Evolutionary conservation across 2,329 filamentous ascomycete genomes (phyloP).

Genomic region (Fusarium pseudonygamai): DNA sequence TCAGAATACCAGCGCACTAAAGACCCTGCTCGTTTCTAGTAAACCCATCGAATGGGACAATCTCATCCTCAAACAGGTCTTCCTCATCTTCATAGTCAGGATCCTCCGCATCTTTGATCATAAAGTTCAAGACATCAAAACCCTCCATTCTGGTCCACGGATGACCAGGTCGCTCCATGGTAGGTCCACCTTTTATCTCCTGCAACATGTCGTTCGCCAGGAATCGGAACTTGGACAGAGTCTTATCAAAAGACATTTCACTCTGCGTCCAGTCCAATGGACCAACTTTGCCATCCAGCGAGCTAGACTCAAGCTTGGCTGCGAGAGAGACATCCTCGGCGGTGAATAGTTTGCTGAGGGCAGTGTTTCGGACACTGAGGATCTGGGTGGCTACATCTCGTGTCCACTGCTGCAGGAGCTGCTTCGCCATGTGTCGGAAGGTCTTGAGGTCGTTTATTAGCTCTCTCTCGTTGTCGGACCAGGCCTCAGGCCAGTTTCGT

Average conservation of each 20-base stretch:
- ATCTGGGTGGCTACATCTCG: not conserved
- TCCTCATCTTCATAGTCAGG: fast-evolving
- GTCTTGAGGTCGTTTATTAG: not conserved
- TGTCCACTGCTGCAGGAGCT: not conserved
- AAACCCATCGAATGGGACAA: not conserved
- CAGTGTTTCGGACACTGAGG: not conserved
- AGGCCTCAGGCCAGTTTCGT: not conserved
- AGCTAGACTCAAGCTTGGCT: not conserved
- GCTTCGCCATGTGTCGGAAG: not conserved
- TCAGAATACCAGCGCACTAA: too few species aligned
- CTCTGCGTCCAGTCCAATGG: not conserved
- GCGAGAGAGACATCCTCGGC: not conserved
- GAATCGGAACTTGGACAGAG: not conserved
- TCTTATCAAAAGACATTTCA: not conserved
- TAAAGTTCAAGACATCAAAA: not conserved
- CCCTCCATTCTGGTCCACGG: not conserved
- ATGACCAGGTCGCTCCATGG: not conserved
- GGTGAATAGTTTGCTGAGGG: not conserved
- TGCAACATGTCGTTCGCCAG: not conserved
- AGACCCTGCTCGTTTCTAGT: not conserved
- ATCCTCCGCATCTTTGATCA: not conserved
- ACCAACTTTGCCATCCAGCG: fast-evolving
- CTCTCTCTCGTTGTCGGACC: not conserved
- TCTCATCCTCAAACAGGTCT: not conserved
- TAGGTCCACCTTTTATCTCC: not conserved